These are phyloP conservation scores for Annona cherimola DNA, from an alignment of 164 flowering plant species.

Conservation along the genomic window DNA sequence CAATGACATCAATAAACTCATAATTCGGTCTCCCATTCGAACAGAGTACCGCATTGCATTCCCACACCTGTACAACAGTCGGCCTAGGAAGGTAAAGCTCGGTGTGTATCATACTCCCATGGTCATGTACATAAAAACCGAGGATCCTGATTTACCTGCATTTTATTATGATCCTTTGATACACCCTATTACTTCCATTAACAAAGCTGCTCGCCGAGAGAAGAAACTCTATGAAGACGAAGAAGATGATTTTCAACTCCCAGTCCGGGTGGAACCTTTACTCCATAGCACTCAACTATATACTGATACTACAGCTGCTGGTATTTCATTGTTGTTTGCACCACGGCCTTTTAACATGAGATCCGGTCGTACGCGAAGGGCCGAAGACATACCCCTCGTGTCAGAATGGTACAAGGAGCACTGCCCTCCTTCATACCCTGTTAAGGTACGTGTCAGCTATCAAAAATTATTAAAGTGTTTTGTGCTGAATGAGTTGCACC, in stretches of 20 bases:
- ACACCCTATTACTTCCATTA: conserved; percentile 68
- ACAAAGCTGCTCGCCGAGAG: conserved; percentile 60
- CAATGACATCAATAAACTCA: conserved; percentile 94
- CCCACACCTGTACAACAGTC: conserved; percentile 94
- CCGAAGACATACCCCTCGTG: conserved; percentile 97
- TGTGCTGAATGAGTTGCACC: conserved; percentile 96
- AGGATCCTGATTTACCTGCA: conserved; percentile 99
- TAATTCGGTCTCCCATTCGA: conserved; percentile 90
- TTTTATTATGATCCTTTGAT: conserved; percentile 97
- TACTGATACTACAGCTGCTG: conserved; percentile 98
- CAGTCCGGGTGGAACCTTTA: conserved; percentile 91
- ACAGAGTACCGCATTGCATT: conserved; percentile 96
- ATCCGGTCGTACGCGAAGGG: conserved; percentile 91
- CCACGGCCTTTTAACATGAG: conserved; percentile 99
- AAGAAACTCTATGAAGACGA: conserved; percentile 64
- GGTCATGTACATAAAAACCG: conserved; percentile 94
- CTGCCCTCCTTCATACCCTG: conserved; percentile 99
- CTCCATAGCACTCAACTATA: conserved; percentile 69
- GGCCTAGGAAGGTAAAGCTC: conserved; percentile 94
- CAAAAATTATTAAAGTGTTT: conserved; percentile 94
- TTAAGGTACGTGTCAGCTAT: conserved; percentile 95
- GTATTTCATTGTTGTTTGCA: conserved; percentile 84
- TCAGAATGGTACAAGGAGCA: conserved; percentile 99
- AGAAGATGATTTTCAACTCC: conserved; percentile 70
- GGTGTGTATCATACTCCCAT: conserved; percentile 88